Percentiles rank a stretch among this genome's conserved stretches.
phyloP scores from a whole-genome alignment of 73 alveolate genomes.

The Paramecium primaurelia region DNA sequence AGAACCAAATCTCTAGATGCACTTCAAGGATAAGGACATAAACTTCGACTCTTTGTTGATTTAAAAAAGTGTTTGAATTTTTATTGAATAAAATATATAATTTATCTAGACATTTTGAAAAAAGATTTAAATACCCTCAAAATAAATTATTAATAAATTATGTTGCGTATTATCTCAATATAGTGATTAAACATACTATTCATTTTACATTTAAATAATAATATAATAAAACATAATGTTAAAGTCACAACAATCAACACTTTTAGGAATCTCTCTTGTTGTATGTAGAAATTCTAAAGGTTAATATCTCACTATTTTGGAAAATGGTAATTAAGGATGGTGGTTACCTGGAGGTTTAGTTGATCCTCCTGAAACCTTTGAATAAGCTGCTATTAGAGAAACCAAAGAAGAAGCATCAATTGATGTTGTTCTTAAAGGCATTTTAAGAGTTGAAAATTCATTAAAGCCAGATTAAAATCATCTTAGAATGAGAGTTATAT shows the following conservation, averaged over 20 bases:
- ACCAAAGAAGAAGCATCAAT: conserved; percentile 80
- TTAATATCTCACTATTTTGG: conserved; percentile 27
- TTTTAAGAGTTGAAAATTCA: conserved; percentile 69
- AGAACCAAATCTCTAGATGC: conserved; percentile 17
- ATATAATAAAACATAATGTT: neutral
- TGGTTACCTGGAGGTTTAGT: conserved; percentile 64
- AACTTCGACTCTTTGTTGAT: conserved; percentile 21
- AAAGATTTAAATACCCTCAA: conserved; percentile 10
- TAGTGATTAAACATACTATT: neutral
- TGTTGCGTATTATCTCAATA: neutral
- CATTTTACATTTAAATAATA: neutral
- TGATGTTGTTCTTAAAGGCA: conserved; percentile 66
- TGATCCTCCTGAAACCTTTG: conserved; percentile 59
- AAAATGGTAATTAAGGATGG: conserved; percentile 49
- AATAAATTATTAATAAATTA: neutral
- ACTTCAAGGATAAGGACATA: neutral
- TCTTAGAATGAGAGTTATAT: conserved; percentile 65
- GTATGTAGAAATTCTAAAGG: conserved; percentile 53
- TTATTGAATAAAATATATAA: neutral
- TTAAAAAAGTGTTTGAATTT: conserved; percentile 3
- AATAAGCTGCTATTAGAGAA: conserved; percentile 72
- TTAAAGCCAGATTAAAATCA: conserved; percentile 15
- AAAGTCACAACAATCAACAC: neutral
- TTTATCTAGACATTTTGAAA: neutral
- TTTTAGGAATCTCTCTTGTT: conserved; percentile 50